Evolutionary conservation across 2,329 filamentous ascomycete genomes (phyloP).

Genomic region (Thielaviopsis musarum): DNA sequence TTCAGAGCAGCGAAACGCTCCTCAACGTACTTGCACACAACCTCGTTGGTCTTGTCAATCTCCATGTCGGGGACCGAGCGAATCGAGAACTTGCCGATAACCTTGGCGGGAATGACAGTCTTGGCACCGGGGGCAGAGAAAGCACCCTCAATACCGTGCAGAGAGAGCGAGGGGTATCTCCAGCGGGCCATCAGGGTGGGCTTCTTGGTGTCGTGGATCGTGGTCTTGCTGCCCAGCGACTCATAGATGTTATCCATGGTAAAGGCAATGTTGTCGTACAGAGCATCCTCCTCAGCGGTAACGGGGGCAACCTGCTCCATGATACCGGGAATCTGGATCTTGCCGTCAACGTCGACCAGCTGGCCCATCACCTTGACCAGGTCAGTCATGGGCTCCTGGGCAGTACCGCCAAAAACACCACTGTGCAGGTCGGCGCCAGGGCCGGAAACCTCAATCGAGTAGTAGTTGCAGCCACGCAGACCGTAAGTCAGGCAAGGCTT

Average conservation of each 20-base stretch:
- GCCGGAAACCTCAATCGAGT: conserved; percentile 76
- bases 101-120: conserved; percentile 96
- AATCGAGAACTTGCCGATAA: conserved; percentile 96
- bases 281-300: conserved; percentile 64
- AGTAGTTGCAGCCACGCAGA: conserved; percentile 95
- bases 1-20: conserved; percentile 71
- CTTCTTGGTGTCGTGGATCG: conserved; percentile 80
- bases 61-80: conserved; percentile 97
- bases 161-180: conserved; percentile 82
- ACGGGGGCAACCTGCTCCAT: conserved; percentile 84
- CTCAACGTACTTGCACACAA: conserved; percentile 70
- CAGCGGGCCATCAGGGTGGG: conserved; percentile 87
- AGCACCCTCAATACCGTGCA: conserved; percentile 90
- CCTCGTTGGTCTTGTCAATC: conserved; percentile 69
- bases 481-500: conserved; percentile 97
- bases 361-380: conserved; percentile 65
- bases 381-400: conserved; percentile 98
- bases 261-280: conserved; percentile 87
- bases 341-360: conserved; percentile 77
- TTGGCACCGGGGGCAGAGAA: conserved; percentile 90
- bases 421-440: conserved; percentile 90
- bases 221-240: conserved; percentile 75
- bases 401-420: conserved; percentile 90
- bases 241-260: conserved; percentile 93
- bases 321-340: conserved; percentile 87